Percentiles rank a stretch among this genome's conserved stretches.
These are phyloP conservation scores for Sphagnum tenellum DNA, from an alignment of 225 moss, liverwort and hornwort species.

Conservation along the genomic window DNA sequence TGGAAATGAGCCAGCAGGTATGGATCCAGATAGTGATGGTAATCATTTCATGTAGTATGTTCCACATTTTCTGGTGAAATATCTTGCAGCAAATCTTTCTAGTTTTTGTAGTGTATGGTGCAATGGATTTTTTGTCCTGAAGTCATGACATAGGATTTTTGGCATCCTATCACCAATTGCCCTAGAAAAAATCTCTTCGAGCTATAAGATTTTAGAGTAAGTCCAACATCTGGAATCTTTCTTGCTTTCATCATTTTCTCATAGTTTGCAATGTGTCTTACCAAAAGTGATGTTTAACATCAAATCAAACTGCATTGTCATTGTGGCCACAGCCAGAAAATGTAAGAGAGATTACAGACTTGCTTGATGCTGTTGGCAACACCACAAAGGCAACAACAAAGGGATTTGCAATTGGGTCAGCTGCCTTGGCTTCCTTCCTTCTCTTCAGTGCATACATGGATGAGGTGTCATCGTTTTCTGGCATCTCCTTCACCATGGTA, in stretches of 20 bases:
- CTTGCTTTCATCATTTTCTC: no score
- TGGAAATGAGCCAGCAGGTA: constrained; percentile 97
- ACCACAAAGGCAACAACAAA: constrained; percentile 99
- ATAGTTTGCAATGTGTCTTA: no score
- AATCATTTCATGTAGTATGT: background rate
- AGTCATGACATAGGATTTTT: no score
- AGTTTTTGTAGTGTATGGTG: no score
- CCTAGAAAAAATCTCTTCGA: no score
- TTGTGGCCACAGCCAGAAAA: constrained; percentile 64
- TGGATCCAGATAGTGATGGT: background rate
- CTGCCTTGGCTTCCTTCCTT: constrained; percentile 94
- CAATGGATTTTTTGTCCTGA: no score
- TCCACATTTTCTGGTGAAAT: background rate
- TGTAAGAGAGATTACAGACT: constrained; percentile 94
- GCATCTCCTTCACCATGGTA: constrained; percentile 77
- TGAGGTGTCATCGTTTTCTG: constrained; percentile 93
- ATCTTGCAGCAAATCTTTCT: background rate
- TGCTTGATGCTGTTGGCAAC: constrained; percentile 96
- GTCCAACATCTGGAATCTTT: no score
- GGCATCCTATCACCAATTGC: no score
- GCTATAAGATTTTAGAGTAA: no score
- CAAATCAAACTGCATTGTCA: no score
- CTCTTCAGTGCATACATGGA: constrained; percentile 99
- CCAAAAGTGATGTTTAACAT: no score
- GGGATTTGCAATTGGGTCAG: constrained; percentile 98